Percentiles rank a stretch among this genome's conserved stretches.
phyloP scores from a whole-genome alignment of 768 basidiomycete genomes.

The Rhizopogon salebrosus region DNA sequence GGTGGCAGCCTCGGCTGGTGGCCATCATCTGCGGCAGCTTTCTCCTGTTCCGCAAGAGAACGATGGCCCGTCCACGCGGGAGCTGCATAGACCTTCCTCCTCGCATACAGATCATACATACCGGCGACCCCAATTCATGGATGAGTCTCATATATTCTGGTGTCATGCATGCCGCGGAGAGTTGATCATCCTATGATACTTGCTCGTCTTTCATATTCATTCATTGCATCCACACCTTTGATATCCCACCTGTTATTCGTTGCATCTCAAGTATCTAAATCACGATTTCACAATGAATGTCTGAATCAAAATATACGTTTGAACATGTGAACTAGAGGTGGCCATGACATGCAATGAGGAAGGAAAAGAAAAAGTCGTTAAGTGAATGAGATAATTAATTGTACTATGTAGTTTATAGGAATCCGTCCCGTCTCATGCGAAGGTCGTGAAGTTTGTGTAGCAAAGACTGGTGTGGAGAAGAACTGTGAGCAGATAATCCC shows the following conservation, averaged over 20 bases:
- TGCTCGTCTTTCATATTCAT: not conserved
- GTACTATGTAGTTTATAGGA: conserved; percentile 1
- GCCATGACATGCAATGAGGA: not conserved
- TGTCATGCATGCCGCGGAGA: conserved; percentile 80
- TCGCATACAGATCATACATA: conserved; percentile 20
- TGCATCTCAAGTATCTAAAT: conserved; percentile 16
- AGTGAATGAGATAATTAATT: conserved; percentile 2
- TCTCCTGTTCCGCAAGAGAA: conserved; percentile 43
- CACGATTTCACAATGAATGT: not conserved
- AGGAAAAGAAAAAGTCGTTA: not conserved
- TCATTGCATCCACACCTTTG: not conserved
- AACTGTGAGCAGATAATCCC: conserved; percentile 5
- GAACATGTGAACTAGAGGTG: conserved; percentile 5
- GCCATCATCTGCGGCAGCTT: conserved; percentile 43
- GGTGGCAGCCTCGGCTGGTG: conserved; percentile 36
- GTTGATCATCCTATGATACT: conserved; percentile 57
- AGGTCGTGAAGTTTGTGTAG: conserved; percentile 28
- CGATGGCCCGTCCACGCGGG: conserved; percentile 15
- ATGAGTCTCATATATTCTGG: conserved; percentile 89
- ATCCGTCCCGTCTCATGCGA: conserved; percentile 16
- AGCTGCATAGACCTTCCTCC: conserved; percentile 20
- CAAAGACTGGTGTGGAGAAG: conserved; percentile 39
- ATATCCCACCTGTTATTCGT: conserved; percentile 8
- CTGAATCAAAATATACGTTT: not conserved
- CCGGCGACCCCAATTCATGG: conserved; percentile 70